phyloP scores from a whole-genome alignment of 345 rosid genomes.

The Rhizophora apiculata region DNA sequence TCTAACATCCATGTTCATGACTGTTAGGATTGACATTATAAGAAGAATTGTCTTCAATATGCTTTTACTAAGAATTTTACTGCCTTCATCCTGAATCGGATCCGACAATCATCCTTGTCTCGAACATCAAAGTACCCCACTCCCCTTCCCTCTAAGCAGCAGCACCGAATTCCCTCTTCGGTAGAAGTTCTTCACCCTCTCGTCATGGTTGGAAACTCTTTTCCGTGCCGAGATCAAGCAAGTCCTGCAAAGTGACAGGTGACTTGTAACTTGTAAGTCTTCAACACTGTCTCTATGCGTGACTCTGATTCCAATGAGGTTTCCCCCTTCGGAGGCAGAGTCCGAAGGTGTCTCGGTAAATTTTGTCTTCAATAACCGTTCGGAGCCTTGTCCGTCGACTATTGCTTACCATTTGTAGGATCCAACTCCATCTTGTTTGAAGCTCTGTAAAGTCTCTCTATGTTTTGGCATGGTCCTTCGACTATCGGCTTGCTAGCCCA shows the following conservation, averaged over 20 bases:
- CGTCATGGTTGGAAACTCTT: constrained; percentile 68
- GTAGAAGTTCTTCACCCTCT: constrained; percentile 77
- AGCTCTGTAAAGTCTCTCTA: background rate
- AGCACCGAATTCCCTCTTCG: constrained; percentile 76
- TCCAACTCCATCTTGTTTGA: constrained; percentile 7
- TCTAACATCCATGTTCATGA: too few species aligned
- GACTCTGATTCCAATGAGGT: background rate
- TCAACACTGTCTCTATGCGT: too few species aligned
- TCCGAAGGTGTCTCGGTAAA: background rate
- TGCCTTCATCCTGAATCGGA: constrained; percentile 62
- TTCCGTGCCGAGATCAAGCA: constrained; percentile 76
- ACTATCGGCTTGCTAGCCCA: too few species aligned
- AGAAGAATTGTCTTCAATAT: too few species aligned
- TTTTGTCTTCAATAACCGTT: too few species aligned
- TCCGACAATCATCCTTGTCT: constrained; percentile 73
- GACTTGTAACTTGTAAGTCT: background rate
- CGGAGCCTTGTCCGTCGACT: background rate
- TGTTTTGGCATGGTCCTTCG: constrained; percentile 3
- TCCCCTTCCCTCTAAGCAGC: constrained; percentile 83
- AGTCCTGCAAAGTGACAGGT: constrained; percentile 40
- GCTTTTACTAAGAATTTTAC: constrained; percentile 45
- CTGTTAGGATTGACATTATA: too few species aligned
- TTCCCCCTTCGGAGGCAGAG: too few species aligned
- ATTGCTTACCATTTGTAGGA: constrained; percentile 24
- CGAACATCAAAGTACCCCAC: constrained; percentile 83